Conservation (phyloP, 371 early-diverging fungal species). For the Sanchytrium tribonematis region DNA sequence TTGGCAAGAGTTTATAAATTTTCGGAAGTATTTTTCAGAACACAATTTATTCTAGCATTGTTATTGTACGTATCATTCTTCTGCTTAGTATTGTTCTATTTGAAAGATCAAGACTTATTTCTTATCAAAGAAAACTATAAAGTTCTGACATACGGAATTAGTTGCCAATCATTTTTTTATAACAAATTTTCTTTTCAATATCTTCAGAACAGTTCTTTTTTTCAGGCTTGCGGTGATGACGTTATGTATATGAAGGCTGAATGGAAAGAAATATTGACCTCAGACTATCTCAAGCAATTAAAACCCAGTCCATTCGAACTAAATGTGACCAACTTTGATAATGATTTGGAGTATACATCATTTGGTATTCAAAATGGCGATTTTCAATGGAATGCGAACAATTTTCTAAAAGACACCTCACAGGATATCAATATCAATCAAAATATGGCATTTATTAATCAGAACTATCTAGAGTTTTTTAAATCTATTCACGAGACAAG, state of each 20-base stretch:
- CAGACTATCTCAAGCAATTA: background rate
- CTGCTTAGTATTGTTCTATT: background rate
- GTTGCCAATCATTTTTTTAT: background rate
- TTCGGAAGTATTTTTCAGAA: background rate
- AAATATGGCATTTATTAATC: too few relatives aligned
- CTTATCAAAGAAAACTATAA: background rate
- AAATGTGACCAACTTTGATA: background rate
- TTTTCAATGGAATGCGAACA: background rate
- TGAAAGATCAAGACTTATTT: background rate
- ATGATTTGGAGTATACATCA: background rate
- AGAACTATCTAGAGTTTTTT: too few relatives aligned
- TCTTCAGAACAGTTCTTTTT: too few relatives aligned
- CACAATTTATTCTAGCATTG: background rate
- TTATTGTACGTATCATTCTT: background rate
- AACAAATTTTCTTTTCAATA: background rate
- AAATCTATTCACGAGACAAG: too few relatives aligned
- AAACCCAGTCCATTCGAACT: background rate
- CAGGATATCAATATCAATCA: background rate
- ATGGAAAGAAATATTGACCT: background rate
- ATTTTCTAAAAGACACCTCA: background rate
- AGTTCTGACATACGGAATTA: background rate
- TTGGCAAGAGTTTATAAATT: background rate
- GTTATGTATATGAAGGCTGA: background rate
- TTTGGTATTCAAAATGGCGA: background rate
- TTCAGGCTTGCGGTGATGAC: background rate